Conservation (phyloP, 768 basidiomycete species). For the Pisolithus orientalis region DNA sequence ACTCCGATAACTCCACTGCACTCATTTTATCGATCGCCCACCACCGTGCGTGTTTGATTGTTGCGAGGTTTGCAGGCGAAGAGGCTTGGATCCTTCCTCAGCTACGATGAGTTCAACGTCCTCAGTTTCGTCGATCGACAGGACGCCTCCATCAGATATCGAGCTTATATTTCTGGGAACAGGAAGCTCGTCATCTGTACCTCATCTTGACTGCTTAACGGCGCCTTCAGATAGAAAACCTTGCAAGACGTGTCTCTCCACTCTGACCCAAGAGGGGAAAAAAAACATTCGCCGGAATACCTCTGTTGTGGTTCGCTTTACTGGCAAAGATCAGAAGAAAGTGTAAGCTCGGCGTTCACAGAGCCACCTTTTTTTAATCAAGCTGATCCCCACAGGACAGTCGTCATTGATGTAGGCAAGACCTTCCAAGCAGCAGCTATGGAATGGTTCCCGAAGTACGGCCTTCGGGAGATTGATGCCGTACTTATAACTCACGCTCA, state of each 20-base stretch:
- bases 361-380: conserved; percentile 6
- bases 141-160: conserved; percentile 13
- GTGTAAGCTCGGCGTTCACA: conserved; percentile 39
- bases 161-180: conserved; percentile 83
- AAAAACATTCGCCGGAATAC: conserved; percentile 86
- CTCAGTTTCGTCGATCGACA: neutral
- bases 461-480: conserved; percentile 63
- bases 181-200: conserved; percentile 71
- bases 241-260: conserved; percentile 65
- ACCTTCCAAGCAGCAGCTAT: conserved; percentile 59
- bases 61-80: too few relatives aligned
- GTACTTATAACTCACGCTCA: conserved; percentile 86
- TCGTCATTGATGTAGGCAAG: conserved; percentile 83
- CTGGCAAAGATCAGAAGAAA: conserved; percentile 31
- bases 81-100: neutral
- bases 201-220: conserved; percentile 70
- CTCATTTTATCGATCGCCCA: too few relatives aligned
- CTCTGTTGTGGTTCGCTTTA: conserved; percentile 55
- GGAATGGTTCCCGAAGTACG: conserved; percentile 66
- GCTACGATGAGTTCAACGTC: conserved; percentile 1
- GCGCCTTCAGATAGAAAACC: conserved; percentile 43
- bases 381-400: conserved; percentile 41
- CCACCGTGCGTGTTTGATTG: too few relatives aligned
- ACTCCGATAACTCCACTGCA: too few relatives aligned
- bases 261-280: conserved; percentile 63